These are phyloP conservation scores for Syzygium jambos DNA, from an alignment of 345 rosid species.

Conservation along the genomic window DNA sequence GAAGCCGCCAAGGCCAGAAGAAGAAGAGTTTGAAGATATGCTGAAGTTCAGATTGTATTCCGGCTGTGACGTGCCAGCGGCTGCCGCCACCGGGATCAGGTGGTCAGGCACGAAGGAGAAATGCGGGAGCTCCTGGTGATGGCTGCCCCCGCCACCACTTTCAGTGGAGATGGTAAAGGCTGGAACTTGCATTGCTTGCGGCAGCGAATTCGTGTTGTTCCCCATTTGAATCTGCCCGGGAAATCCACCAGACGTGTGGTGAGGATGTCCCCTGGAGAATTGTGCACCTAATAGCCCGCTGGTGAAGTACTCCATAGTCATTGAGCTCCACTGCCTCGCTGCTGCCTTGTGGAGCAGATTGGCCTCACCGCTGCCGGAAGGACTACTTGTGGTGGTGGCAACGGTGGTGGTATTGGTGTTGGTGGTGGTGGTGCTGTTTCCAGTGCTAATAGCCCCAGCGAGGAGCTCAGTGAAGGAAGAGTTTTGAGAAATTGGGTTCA, in stretches of 20 bases:
- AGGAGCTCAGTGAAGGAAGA: slow-evolving; percentile 83
- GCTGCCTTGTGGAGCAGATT: slow-evolving; percentile 24
- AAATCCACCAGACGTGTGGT: slow-evolving; percentile 13
- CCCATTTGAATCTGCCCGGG: slow-evolving; percentile 34
- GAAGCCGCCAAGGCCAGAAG: slow-evolving; percentile 43
- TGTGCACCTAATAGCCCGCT: slow-evolving; percentile 39
- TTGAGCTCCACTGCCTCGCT: slow-evolving; percentile 46
- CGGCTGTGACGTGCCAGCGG: slow-evolving; percentile 27
- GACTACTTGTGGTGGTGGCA: slow-evolving; percentile 8
- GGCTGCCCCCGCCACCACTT: slow-evolving; percentile 17
- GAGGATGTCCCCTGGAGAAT: slow-evolving; percentile 26
- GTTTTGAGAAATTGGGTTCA: slow-evolving; percentile 34
- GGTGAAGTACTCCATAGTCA: slow-evolving; percentile 60
- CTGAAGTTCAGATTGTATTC: slow-evolving; percentile 74
- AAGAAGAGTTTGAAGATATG: slow-evolving; percentile 29
- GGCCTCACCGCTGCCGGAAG: slow-evolving; percentile 27
- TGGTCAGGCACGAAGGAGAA: slow-evolving; percentile 74
- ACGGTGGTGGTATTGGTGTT: slow-evolving; percentile 1
- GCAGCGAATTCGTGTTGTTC: not conserved
- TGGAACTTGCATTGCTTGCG: slow-evolving; percentile 5
- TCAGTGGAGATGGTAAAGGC: slow-evolving; percentile 27
- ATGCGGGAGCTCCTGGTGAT: slow-evolving; percentile 53
- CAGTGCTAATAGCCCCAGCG: slow-evolving; percentile 45
- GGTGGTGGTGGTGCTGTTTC: not conserved
- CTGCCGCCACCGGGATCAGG: slow-evolving; percentile 42